A percentile compares a stretch with the other conserved stretches of the same genome.
phyloP scores from a whole-genome alignment of 2,329 filamentous ascomycete genomes.

The Pseudocercospora crystallina region DNA sequence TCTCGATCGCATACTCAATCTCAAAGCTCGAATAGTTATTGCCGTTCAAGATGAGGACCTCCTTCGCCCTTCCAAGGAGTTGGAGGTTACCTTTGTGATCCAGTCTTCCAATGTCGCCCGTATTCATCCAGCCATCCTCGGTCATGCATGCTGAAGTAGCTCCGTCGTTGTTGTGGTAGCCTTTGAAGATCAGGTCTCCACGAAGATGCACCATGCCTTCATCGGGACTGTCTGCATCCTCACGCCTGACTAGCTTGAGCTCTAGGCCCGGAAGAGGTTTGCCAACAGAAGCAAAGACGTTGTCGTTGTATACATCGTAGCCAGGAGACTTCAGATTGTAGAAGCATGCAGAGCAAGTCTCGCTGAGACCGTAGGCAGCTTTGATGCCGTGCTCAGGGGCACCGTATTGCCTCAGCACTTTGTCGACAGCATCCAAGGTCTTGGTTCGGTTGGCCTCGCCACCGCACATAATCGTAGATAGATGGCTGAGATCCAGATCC shows the following conservation, averaged over 20 bases:
- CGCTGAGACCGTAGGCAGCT: constrained; percentile 24
- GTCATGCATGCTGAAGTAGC: constrained; percentile 38
- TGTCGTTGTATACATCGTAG: constrained; percentile 16
- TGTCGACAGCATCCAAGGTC: constrained; percentile 18
- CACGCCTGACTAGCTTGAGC: constrained; percentile 14
- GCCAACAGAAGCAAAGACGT: constrained; percentile 24
- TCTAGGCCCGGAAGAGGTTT: constrained; percentile 19
- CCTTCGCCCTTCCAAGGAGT: constrained; percentile 24
- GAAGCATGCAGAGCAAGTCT: constrained; percentile 28
- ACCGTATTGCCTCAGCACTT: constrained; percentile 14
- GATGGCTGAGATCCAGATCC: constrained; percentile 13
- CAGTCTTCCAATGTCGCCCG: constrained; percentile 21
- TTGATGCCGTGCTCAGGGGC: constrained; percentile 21
- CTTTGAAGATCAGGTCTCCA: constrained; percentile 37
- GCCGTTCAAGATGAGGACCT: constrained; percentile 26
- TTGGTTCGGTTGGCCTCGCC: constrained; percentile 46
- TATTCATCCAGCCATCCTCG: constrained; percentile 40
- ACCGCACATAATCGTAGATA: constrained; percentile 40
- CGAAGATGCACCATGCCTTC: constrained; percentile 16
- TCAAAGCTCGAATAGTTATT: constrained; percentile 27
- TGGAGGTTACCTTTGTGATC: constrained; percentile 23
- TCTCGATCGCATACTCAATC: constrained; percentile 25
- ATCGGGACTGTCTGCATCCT: not conserved
- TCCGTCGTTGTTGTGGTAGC: constrained; percentile 35
- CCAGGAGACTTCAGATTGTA: constrained; percentile 23